These are phyloP conservation scores for Hemisphaericaspora xylanilytica DNA, from an alignment of 1,139 yeast genomes.

Conservation along the genomic window DNA sequence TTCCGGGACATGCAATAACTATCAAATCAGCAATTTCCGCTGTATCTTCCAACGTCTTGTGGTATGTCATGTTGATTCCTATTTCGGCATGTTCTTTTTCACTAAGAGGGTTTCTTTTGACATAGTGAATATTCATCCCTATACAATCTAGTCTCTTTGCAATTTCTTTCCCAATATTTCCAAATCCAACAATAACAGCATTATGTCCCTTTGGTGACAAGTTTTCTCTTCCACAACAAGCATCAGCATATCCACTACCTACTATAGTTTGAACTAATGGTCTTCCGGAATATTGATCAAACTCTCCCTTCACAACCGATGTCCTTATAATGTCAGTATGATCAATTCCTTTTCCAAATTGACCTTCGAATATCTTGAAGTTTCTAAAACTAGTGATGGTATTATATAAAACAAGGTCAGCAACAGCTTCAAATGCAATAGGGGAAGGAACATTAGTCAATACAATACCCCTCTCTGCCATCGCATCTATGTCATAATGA, in stretches of 20 bases:
- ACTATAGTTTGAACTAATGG: conserved; percentile 24
- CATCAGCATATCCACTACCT: conserved; percentile 50
- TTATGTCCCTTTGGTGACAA: conserved; percentile 55
- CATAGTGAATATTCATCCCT: conserved; percentile 68
- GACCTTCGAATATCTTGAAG: conserved; percentile 49
- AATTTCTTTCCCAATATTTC: conserved; percentile 68
- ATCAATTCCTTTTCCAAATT: conserved; percentile 27
- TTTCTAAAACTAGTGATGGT: conserved; percentile 62
- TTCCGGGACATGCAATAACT: conserved; percentile 68
- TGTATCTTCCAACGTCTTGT: conserved; percentile 34
- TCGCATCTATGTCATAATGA: conserved; percentile 46
- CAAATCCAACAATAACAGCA: conserved; percentile 75
- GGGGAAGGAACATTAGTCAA: conserved; percentile 67
- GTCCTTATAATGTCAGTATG: conserved; percentile 45
- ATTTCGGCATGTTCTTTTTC: conserved; percentile 33
- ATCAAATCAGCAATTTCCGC: conserved; percentile 52
- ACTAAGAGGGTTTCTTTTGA: conserved; percentile 53
- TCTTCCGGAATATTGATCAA: conserved; percentile 36
- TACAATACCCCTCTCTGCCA: conserved; percentile 43
- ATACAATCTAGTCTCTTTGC: conserved; percentile 55
- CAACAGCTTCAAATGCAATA: conserved; percentile 68
- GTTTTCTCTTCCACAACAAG: conserved; percentile 33
- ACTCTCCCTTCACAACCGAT: conserved; percentile 32
- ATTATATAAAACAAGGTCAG: conserved; percentile 66
- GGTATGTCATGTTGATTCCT: conserved; percentile 47